These are phyloP conservation scores for Mentha longifolia DNA, from an alignment of 257 asterid genomes.

Conservation along the genomic window DNA sequence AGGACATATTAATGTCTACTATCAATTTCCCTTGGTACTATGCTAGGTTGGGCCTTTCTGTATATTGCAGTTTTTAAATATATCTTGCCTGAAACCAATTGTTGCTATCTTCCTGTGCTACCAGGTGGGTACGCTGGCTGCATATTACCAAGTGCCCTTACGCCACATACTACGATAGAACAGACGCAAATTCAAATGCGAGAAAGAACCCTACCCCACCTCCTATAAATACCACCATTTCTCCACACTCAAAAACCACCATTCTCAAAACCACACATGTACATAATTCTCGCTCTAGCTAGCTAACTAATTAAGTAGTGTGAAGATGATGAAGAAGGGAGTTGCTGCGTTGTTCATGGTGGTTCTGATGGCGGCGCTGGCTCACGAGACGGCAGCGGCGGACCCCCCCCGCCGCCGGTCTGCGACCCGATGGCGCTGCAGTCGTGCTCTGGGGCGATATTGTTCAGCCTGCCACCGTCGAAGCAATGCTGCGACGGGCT, in stretches of 20 bases:
- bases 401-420: no score
- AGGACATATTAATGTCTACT: not conserved
- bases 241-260: no score
- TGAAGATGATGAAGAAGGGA: slow-evolving; percentile 20
- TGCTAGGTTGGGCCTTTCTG: slow-evolving; percentile 14
- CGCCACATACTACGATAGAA: slow-evolving; percentile 95
- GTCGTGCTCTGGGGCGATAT: slow-evolving; percentile 23
- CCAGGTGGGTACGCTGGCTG: slow-evolving; percentile 98
- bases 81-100: not conserved
- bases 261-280: no score
- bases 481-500: slow-evolving; percentile 38
- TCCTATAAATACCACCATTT: no score
- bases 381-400: slow-evolving; percentile 25
- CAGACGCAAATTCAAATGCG: no score
- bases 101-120: slow-evolving; percentile 1
- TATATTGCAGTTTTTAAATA: not conserved
- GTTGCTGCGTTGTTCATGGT: slow-evolving; percentile 3
- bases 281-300: not conserved
- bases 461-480: slow-evolving; percentile 29
- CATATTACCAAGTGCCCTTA: slow-evolving; percentile 91
- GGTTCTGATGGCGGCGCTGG: slow-evolving; percentile 28
- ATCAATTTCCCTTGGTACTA: not conserved
- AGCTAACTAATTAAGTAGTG: not conserved
- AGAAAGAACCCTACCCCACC: no score
- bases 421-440: slow-evolving; percentile 34